Evolutionary conservation across 176 grass and related monocot genomes (phyloP).

Genomic region (Microstegium vimineum): DNA sequence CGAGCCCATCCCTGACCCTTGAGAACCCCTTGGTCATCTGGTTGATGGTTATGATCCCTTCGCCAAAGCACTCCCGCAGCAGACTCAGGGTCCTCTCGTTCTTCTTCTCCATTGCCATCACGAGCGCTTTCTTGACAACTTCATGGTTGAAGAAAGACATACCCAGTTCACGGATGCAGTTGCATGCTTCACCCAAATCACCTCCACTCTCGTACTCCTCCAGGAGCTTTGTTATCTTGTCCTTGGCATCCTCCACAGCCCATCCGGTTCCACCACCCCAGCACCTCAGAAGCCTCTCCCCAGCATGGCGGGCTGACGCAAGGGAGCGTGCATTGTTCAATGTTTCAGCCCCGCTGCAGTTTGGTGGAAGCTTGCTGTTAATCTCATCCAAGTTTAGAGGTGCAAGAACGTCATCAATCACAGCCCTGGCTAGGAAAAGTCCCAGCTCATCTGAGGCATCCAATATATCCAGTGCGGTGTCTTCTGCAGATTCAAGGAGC

Average conservation of each 20-base stretch:
- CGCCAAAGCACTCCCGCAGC: slow-evolving; percentile 73
- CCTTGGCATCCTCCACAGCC: slow-evolving; percentile 85
- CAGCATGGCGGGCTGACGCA: slow-evolving; percentile 71
- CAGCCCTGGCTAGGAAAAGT: slow-evolving; percentile 84
- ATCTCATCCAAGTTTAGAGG: slow-evolving; percentile 94
- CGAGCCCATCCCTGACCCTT: slow-evolving; percentile 78
- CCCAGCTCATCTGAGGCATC: slow-evolving; percentile 89
- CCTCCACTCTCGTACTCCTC: slow-evolving; percentile 89
- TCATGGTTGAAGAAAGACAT: slow-evolving; percentile 98
- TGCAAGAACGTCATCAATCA: slow-evolving; percentile 88
- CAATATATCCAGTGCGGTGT: slow-evolving; percentile 85
- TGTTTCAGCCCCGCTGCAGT: slow-evolving; percentile 73
- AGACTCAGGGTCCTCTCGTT: slow-evolving; percentile 54
- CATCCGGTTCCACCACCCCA: slow-evolving; percentile 85
- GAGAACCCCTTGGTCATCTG: slow-evolving; percentile 96
- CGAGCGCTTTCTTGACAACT: slow-evolving; percentile 83
- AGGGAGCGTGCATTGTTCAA: slow-evolving; percentile 74
- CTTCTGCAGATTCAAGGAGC: slow-evolving; percentile 93
- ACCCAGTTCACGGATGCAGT: slow-evolving; percentile 76
- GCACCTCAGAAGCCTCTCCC: slow-evolving; percentile 94
- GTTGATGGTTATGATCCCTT: slow-evolving; percentile 92
- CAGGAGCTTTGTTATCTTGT: slow-evolving; percentile 88
- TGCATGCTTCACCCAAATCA: slow-evolving; percentile 87
- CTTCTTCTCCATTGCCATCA: slow-evolving; percentile 96
- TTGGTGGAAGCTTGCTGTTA: slow-evolving; percentile 63